Conservation (phyloP, 1,284 basidiomycete genomes). For the Exsudoporus floridanus region DNA sequence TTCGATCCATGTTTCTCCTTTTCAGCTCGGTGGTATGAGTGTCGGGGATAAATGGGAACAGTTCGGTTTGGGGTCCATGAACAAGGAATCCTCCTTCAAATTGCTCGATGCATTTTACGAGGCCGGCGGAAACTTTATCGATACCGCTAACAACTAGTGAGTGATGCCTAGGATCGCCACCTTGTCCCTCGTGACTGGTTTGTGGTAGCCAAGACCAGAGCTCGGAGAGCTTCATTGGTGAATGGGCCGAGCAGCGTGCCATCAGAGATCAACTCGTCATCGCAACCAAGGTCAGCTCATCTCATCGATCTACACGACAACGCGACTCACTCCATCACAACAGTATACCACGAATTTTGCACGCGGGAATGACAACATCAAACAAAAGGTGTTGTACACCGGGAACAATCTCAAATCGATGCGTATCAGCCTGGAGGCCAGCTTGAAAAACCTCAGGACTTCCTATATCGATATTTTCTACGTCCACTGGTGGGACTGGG, state of each 20-base stretch:
- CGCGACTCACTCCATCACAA: too few relatives aligned
- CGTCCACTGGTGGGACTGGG: neutral
- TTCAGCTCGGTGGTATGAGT: constrained; percentile 57
- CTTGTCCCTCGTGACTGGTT: neutral
- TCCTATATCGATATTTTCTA: too few relatives aligned
- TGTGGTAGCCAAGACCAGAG: constrained; percentile 38
- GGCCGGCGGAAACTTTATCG: constrained; percentile 42
- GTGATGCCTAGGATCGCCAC: neutral
- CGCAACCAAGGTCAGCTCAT: constrained; percentile 50
- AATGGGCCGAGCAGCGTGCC: constrained; percentile 45
- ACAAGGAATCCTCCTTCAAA: constrained; percentile 40
- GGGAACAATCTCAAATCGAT: neutral
- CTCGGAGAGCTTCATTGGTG: constrained; percentile 45
- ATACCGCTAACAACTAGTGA: constrained; percentile 40
- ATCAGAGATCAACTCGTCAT: constrained; percentile 49
- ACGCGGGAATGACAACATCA: neutral
- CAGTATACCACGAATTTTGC: neutral
- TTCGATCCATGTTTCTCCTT: constrained; percentile 50
- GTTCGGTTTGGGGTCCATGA: constrained; percentile 36
- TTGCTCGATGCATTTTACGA: constrained; percentile 43
- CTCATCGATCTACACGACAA: too few relatives aligned
- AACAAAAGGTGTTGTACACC: neutral
- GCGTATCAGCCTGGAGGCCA: neutral
- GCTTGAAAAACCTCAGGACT: too few relatives aligned
- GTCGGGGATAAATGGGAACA: constrained; percentile 49